Conservation (phyloP, 1,284 basidiomycete genomes). For the Leccinum solheimii region DNA sequence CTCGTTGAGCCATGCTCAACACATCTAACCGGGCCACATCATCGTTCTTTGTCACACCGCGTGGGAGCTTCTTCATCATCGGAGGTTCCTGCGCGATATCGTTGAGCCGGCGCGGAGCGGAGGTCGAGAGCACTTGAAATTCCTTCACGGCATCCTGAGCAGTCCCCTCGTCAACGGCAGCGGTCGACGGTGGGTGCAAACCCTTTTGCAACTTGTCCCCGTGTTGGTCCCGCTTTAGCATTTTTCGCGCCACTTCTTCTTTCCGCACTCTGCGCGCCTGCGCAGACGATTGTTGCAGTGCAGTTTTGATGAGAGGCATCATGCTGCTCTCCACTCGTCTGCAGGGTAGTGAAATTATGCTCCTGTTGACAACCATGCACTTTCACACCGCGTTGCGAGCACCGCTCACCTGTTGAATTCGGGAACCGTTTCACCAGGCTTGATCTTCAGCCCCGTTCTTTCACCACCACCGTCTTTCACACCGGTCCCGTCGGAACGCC, state of each 20-base stretch:
- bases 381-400: constrained; percentile 6
- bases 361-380: constrained; percentile 9
- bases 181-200: constrained; percentile 18
- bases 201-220: constrained; percentile 17
- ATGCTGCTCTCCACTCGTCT: constrained; percentile 74
- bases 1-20: constrained; percentile 71
- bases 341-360: constrained; percentile 5
- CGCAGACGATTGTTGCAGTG: constrained; percentile 58
- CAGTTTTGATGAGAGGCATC: constrained; percentile 59
- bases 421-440: constrained; percentile 65
- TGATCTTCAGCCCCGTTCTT: constrained; percentile 46
- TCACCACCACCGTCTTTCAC: constrained; percentile 22
- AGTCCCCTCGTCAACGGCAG: constrained; percentile 6
- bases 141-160: constrained; percentile 44
- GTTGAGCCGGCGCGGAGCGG: constrained; percentile 64
- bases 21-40: constrained; percentile 42
- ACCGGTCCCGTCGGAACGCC: constrained; percentile 25
- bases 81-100: constrained; percentile 71
- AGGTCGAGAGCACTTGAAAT: constrained; percentile 53
- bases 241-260: constrained; percentile 37
- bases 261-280: constrained; percentile 48
- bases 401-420: constrained; percentile 69
- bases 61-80: constrained; percentile 43
- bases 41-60: constrained; percentile 36
- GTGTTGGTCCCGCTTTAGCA: constrained; percentile 19